These are phyloP conservation scores for Nemania bipapillata DNA, from an alignment of 2,329 filamentous ascomycete genomes.

Conservation along the genomic window DNA sequence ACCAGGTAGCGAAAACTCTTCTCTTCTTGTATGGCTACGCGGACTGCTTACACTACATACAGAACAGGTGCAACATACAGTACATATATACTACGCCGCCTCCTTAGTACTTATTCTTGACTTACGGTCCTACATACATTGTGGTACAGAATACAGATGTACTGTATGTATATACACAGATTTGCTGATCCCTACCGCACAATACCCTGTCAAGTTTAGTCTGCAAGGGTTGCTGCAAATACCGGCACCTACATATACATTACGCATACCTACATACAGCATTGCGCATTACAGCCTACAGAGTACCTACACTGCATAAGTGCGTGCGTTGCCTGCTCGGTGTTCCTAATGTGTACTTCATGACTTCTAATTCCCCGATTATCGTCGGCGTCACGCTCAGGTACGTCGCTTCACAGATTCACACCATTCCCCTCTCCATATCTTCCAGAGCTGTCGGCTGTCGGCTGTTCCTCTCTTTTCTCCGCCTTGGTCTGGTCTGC, in stretches of 20 bases:
- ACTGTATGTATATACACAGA: no score
- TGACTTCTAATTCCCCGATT: not conserved
- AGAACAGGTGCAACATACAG: no score
- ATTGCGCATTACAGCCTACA: not conserved
- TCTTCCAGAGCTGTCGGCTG: not conserved
- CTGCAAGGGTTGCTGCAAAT: not conserved
- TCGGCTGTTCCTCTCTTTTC: slow-evolving; percentile 3
- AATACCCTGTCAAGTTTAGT: not conserved
- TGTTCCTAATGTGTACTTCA: not conserved
- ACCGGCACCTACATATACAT: not conserved
- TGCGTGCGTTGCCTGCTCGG: not conserved
- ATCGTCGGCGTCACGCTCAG: not conserved
- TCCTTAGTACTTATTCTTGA: no score
- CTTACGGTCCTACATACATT: no score
- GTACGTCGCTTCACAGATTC: slow-evolving; percentile 14
- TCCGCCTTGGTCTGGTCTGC: not conserved
- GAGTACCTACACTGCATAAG: not conserved
- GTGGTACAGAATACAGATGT: no score
- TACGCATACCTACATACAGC: not conserved
- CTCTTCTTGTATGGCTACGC: not conserved
- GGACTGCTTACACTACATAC: not conserved
- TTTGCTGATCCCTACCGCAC: no score
- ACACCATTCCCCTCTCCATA: not conserved
- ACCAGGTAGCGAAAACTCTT: slow-evolving; percentile 8
- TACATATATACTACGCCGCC: no score